Evolutionary conservation across 2,329 filamentous ascomycete species (phyloP).

Genomic region (Spiromastix sp.): DNA sequence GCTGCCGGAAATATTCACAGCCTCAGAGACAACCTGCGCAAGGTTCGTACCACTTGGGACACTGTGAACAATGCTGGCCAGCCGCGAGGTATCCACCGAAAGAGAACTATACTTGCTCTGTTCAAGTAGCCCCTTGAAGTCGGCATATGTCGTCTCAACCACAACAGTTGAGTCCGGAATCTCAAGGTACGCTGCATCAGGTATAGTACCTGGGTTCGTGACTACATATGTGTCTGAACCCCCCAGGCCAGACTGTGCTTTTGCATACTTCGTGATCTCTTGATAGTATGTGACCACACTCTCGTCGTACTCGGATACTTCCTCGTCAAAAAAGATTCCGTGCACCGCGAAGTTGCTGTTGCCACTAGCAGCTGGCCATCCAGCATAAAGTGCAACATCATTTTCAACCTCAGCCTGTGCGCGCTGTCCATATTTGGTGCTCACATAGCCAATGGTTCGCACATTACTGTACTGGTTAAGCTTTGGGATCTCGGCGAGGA

Average conservation of each 20-base stretch:
- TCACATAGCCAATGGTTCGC: constrained; percentile 40
- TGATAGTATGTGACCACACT: constrained; percentile 23
- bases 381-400: constrained; percentile 37
- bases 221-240: constrained; percentile 26
- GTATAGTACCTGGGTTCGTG: constrained; percentile 38
- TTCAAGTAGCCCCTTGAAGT: constrained; percentile 27
- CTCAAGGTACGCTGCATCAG: constrained; percentile 30
- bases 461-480: constrained; percentile 37
- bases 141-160: constrained; percentile 34
- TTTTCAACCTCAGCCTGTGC: constrained; percentile 29
- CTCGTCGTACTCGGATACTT: constrained; percentile 28
- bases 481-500: constrained; percentile 31
- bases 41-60: constrained; percentile 23
- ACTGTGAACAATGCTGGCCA: constrained; percentile 30
- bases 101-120: constrained; percentile 22
- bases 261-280: constrained; percentile 23
- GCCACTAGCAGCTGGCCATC: constrained; percentile 30
- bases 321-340: constrained; percentile 42
- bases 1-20: no score
- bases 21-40: no score
- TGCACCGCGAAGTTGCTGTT: constrained; percentile 31
- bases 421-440: constrained; percentile 37
- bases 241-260: constrained; percentile 22
- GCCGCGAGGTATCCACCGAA: constrained; percentile 21
- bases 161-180: constrained; percentile 36